Evolutionary conservation across 495 filamentous ascomycete species (phyloP), one percentile per base, ranked within the genome.

Genomic region (Oleoguttula mirabilis): DNA sequence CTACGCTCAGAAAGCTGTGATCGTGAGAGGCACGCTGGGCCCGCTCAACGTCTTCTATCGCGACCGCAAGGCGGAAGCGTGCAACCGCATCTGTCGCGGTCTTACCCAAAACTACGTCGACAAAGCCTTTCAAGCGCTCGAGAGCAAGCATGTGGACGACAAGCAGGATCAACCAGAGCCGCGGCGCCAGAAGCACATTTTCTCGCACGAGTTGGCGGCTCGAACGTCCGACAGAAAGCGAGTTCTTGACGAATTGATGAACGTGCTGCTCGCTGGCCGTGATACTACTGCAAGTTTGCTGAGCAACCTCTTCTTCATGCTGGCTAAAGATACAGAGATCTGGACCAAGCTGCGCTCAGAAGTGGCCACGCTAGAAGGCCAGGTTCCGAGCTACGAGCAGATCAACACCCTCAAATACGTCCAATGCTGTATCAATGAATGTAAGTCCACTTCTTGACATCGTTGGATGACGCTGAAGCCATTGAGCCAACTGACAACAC

Each of bases 131-230:
- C 14, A 7, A 11, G 16, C 10, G 22, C 38, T 38, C n/a, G 24
- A 34, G 30, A 25, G 10, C 7, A 24, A 24, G 45, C 21, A 41
- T 49, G 10, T 24, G 28, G 14, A 27, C 14, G 28, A 39, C 20
- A 12, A 35, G n/a, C n/a, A n/a, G n/a, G n/a, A n/a, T n/a, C n/a
- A n/a, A n/a, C n/a, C n/a, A n/a, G n/a, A n/a, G n/a, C n/a, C n/a
- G n/a, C n/a, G n/a, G n/a, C n/a, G 45, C 14, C 36, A 25, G 15
- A 66, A 72, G 23, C 84, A 76, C 46, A 66, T 80, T 43, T 75
- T 85, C 33, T 65, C 82, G 0, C 59, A 82, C 42, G 79, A 76
- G 12, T 60, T 87, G 19, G 72, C 68, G 4, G 70, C 68, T 20
- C 62, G 69, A 15, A 81, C 71, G 2, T 6, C 71, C 24, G 66